Base-by-base conservation (phyloP, 1,284 basidiomycete genomes). In the Heterobasidion occidentale region DNA sequence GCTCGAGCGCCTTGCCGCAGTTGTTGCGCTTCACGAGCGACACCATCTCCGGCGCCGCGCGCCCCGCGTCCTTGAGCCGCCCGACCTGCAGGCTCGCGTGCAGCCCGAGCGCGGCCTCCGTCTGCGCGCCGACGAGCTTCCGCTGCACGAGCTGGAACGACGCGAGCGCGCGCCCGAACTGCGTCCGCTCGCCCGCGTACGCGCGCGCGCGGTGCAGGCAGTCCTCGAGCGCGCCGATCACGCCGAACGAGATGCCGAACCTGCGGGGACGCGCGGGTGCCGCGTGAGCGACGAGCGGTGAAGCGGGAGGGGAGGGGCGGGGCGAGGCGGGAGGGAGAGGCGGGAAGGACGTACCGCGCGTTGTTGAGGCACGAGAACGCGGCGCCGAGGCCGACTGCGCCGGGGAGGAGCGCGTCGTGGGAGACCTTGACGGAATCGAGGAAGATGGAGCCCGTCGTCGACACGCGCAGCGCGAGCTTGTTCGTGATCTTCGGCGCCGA, bases 91-190 rank as follows among this genome's bases (percentile, higher is more conserved):
- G 68, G 55, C 84, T 86, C 8, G 90, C 92, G 33, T 88, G 78
- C 15, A 95, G 75, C n/a, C 93, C 94, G 14, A 97, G 75, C 0
- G 87, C 81, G 11, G 86, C 83, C 65, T 96, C 93, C 1, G 88
- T 92, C 61, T 90, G 86, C 14, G 95, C 95, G 63, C 98, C 94
- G 1, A 90, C 93, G 17, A 99, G 79, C 73, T 98, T 99, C 81
- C 96, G 96, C 72, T 98, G 96, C 20, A 98, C 81, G 19, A 95
- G 83, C 71, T 99, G 95, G 83, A 97, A 99, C 3, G 89, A 91
- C 1, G 92, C 94, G 5, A 98, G 78, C 0, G 94, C 94, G 38
- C 90, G 84, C 42, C 83, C 77, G 75, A 98, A 98, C 71, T 98
- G 95, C 48, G 88, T 80, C 52, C 93, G 80, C 67, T 98, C 93